Base-by-base conservation (phyloP, 495 filamentous ascomycete genomes). In the Daldinia childiae region DNA sequence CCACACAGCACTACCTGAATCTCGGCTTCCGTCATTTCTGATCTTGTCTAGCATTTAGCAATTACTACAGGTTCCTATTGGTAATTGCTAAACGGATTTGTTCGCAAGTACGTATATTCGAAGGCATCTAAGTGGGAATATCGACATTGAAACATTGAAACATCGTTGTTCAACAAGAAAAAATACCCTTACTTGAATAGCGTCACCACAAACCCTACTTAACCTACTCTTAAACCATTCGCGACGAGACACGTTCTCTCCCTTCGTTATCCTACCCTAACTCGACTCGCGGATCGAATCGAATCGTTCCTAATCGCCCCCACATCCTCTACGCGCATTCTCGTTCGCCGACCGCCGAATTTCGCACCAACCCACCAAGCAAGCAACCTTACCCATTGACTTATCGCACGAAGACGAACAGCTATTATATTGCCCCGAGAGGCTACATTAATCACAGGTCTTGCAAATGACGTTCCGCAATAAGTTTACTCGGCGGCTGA, bases 401-500 rank as follows among this genome's bases (percentile, higher is more conserved):
- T 54, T 54, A 5, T 54, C 50, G 50, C 24, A 30, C 50, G 50
- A 54, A 30, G 50, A 30, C 24, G 50, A 54, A 17, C 6, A 24
- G 24, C 26, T 30, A 54, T 21, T 3, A 2, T 12, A 64, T 17
- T 54, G 41, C 51, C 59, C 41, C n/a, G n/a, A 34, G n/a, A 61
- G 32, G 39, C 15, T 41, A 26, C 19, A 57, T 51, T 32, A n/a
- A 60, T 34, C 34, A 32, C 57, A 58, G n/a, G 57, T 65, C 55
- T 41, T 69, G 38, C 64, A 38, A 58, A 78, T 77, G 76, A 75
- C 73, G 66, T 60, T 78, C 14, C 74, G 73, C 71, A 66, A 76
- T 54, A 76, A 64, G 54, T 58, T 78, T 12, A 43, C 71, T 56
- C 71, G 76, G 41, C 68, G 71, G 41, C 66, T 76, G 34, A 68